Conservation (phyloP, 768 basidiomycete species). For the Mycena albidolilacea region DNA sequence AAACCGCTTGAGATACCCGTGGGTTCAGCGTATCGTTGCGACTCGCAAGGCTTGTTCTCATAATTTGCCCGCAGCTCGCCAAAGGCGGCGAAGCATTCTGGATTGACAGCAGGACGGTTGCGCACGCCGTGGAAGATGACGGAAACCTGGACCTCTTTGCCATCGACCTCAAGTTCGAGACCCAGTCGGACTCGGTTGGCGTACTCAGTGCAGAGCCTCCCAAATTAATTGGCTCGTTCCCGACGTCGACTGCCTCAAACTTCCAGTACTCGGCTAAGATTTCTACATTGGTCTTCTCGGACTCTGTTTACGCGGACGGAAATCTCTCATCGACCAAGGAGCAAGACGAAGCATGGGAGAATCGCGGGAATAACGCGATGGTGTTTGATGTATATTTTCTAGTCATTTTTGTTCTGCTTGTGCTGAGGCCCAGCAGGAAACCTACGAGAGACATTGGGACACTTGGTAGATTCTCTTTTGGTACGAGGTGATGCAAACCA, state of each 20-base stretch:
- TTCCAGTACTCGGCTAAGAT: conserved; percentile 75
- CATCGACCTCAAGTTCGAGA: conserved; percentile 65
- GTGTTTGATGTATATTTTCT: conserved; percentile 68
- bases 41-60: not conserved
- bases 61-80: conserved; percentile 57
- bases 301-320: conserved; percentile 70
- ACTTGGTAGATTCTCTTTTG: conserved; percentile 33
- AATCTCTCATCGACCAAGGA: conserved; percentile 76
- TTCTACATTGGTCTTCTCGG: conserved; percentile 83
- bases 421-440: conserved; percentile 16
- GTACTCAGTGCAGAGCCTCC: conserved; percentile 57
- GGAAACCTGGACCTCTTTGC: conserved; percentile 73
- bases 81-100: conserved; percentile 86
- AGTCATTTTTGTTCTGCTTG: not conserved
- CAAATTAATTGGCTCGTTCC: conserved; percentile 73
- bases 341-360: conserved; percentile 80
- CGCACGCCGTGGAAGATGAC: conserved; percentile 72
- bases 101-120: conserved; percentile 81
- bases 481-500: conserved; percentile 30
- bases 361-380: conserved; percentile 78
- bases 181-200: conserved; percentile 40
- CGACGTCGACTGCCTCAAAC: conserved; percentile 76
- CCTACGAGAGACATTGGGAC: conserved; percentile 85
- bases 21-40: conserved; percentile 37
- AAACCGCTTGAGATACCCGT: conserved; percentile 70